Conservation (phyloP, 1,139 yeast genomes). For the Starmera stellimalicola region DNA sequence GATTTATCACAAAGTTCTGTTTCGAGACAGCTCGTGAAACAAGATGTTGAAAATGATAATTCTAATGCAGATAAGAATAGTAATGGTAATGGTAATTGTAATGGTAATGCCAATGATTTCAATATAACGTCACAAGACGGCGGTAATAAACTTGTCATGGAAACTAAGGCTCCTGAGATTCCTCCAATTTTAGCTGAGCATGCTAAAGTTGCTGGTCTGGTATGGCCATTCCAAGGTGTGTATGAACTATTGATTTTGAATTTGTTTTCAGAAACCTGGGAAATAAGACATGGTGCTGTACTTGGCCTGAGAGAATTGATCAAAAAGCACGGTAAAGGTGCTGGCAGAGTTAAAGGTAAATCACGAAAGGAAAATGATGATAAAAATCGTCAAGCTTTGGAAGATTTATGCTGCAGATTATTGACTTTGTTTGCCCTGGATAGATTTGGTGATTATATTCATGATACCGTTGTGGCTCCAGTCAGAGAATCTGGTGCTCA, state of each 20-base stretch:
- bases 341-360: constrained; percentile 71
- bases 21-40: constrained; percentile 36
- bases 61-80: not conserved
- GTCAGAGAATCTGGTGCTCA: constrained; percentile 97
- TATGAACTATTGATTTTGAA: constrained; percentile 76
- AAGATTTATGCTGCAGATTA: constrained; percentile 80
- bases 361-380: constrained; percentile 50
- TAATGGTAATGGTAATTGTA: constrained; percentile 30
- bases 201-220: constrained; percentile 64
- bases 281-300: constrained; percentile 92
- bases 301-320: constrained; percentile 84
- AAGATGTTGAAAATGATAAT: constrained; percentile 5
- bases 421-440: constrained; percentile 87
- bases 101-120: not conserved
- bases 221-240: constrained; percentile 98
- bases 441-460: constrained; percentile 93
- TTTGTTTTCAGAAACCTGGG: constrained; percentile 85
- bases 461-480: constrained; percentile 97
- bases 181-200: constrained; percentile 70
- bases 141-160: constrained; percentile 75
- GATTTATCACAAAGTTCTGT: constrained; percentile 76
- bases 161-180: constrained; percentile 59
- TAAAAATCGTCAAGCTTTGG: constrained; percentile 63
- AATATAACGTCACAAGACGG: constrained; percentile 67
- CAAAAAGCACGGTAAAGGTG: constrained; percentile 76